These are phyloP conservation scores for Diplodia intermedia DNA, from an alignment of 2,329 filamentous ascomycete genomes.

Conservation along the genomic window DNA sequence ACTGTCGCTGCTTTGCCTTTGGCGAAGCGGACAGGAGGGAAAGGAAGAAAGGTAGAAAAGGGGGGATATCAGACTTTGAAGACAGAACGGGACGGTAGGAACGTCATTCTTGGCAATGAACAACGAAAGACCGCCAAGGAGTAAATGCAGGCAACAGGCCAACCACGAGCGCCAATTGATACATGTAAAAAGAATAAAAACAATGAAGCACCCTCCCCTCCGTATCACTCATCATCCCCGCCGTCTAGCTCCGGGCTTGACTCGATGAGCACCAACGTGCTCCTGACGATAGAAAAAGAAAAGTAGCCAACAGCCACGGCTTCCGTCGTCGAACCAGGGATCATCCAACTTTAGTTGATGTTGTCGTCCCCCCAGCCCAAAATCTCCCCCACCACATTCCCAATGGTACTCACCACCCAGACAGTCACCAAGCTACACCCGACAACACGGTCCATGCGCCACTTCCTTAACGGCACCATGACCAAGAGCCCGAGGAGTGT, in stretches of 20 bases:
- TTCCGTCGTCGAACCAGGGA: background rate
- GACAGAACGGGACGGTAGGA: background rate
- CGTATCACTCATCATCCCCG: background rate
- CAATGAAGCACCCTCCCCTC: background rate
- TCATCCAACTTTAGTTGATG: background rate
- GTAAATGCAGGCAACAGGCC: background rate
- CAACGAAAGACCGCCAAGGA: background rate
- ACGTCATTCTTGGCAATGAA: background rate
- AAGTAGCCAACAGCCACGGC: background rate
- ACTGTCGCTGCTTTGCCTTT: background rate
- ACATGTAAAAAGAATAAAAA: background rate
- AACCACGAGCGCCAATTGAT: background rate
- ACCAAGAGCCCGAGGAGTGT: conserved; percentile 81
- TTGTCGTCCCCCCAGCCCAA: conserved; percentile 17
- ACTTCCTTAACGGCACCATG: conserved; percentile 82
- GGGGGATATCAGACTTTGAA: background rate
- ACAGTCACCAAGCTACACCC: conserved; percentile 80
- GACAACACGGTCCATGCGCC: conserved; percentile 77
- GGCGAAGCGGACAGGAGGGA: background rate
- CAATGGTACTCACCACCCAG: conserved; percentile 79
- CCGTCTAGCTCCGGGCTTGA: background rate
- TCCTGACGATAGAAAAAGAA: background rate
- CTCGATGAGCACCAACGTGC: background rate
- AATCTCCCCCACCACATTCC: conserved; percentile 83
- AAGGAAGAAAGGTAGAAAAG: background rate